Conservation (phyloP, 2,329 filamentous ascomycete species). For the Apiospora aurea region DNA sequence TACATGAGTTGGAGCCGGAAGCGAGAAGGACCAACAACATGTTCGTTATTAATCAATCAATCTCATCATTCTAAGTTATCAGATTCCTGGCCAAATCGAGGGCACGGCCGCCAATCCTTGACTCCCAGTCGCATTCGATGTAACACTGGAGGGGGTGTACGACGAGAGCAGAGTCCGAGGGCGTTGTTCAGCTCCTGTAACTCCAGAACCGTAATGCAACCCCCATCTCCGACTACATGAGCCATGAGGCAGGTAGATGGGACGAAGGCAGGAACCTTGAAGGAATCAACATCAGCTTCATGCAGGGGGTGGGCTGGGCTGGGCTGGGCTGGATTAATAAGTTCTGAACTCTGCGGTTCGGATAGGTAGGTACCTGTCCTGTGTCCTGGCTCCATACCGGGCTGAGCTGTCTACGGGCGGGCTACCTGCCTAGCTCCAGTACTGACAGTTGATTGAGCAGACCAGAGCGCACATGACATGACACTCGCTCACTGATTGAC, state of each 20-base stretch:
- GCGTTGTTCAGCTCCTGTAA: constrained; percentile 10
- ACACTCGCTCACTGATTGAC: not conserved
- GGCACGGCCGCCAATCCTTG: not conserved
- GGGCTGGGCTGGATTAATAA: not conserved
- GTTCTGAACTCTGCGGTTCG: not conserved
- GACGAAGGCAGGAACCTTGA: constrained; percentile 9
- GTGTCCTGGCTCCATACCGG: too few species aligned
- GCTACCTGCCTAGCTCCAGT: not conserved
- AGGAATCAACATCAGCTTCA: constrained; percentile 11
- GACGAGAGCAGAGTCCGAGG: not conserved
- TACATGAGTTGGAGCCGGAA: not conserved
- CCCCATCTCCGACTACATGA: not conserved
- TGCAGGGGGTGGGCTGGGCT: constrained; percentile 10
- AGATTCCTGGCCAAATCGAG: not conserved
- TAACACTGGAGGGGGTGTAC: not conserved
- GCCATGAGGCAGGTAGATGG: not conserved
- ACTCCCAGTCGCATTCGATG: not conserved
- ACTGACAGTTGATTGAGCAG: not conserved
- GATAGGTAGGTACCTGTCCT: not conserved
- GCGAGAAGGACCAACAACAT: not conserved
- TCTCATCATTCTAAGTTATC: not conserved
- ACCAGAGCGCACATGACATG: not conserved
- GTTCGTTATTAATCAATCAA: not conserved
- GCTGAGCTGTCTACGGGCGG: constrained; percentile 1
- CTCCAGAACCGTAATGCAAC: not conserved